Evolutionary conservation across 805 yeast genomes (phyloP), one percentile per base, ranked within the genome.

Genomic region (Starmerella bombicola): DNA sequence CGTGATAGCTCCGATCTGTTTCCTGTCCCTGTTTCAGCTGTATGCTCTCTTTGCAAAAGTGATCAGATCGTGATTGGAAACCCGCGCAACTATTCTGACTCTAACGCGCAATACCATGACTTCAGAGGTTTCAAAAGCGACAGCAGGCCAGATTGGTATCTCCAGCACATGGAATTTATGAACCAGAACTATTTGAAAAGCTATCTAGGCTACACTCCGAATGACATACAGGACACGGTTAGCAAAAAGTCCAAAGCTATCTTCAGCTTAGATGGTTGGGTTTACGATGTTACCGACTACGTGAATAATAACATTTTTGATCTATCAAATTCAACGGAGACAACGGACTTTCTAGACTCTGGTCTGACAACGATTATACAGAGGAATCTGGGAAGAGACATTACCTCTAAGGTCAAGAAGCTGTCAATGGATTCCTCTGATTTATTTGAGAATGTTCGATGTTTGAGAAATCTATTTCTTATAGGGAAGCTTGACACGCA

Each of bases 111-210:
- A 26, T 64, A 64, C 38, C 68, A 64, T 39, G 68, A 64, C 41
- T 64, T 64, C 53, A 46, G 68, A n/a, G 52, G 51, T 22, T 61
- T 55, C 41, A 55, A 54, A 6, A 54, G 57, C 32, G 68, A 64
- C 38, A 62, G 57, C 19, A 54, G 68, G 3, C 68, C 68, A 2
- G 67, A 64, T 40, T 64, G 68, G 68, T 64, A 63, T 38, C 48
- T 57, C 19, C 60, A 61, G 42, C 58, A 59, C 44, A 60, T 64
- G 64, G 38, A 48, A 17, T 56, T 51, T 33, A 50, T 65, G 49
- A 56, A 61, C 33, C 37, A 46, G n/a, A 53, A 62, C 41, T 65
- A 58, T 46, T 48, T 54, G 33, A 56, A 58, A 43, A 57, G 62
- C 13, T 63, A 59, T 41, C 50, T 63, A 25, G 68, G 67, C 6